A percentile compares a stretch with the other conserved stretches of the same genome.
phyloP scores from a whole-genome alignment of 1,284 basidiomycete species.

The Irpex rosettiformis region DNA sequence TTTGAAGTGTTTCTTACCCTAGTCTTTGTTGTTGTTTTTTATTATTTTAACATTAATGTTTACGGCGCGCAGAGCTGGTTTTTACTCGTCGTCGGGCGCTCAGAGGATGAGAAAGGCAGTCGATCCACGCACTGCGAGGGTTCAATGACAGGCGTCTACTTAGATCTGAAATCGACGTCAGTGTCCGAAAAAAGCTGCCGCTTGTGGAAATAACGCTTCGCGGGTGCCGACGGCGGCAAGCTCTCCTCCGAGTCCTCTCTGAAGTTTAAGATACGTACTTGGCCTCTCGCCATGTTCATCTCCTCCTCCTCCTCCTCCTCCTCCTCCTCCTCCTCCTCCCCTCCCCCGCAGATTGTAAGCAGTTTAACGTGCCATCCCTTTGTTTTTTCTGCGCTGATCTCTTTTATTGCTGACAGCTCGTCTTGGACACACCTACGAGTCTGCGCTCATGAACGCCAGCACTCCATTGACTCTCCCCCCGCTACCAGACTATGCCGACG shows the following conservation, averaged over 20 bases:
- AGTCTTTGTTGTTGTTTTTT: background rate
- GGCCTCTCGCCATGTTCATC: background rate
- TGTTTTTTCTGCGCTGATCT: background rate
- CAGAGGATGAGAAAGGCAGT: background rate
- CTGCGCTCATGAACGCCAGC: background rate
- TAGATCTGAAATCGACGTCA: background rate
- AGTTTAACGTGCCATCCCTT: no score
- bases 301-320: background rate
- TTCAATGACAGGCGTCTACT: no score
- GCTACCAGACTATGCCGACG: slow-evolving; percentile 41
- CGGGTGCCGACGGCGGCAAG: background rate
- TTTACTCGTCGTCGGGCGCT: background rate
- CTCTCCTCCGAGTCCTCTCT: background rate
- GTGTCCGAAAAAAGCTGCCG: background rate
- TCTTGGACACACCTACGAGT: background rate
- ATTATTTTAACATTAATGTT: background rate
- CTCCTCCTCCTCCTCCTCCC: background rate
- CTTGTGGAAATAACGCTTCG: background rate
- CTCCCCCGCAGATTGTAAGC: background rate
- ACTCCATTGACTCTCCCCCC: slow-evolving; percentile 35
- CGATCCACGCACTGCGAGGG: no score
- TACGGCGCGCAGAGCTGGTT: background rate
- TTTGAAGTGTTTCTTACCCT: background rate
- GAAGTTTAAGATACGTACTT: background rate
- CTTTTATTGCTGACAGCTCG: background rate